Conservation (phyloP, 352 stramenopile species). For the Blastocystis hominis region DNA sequence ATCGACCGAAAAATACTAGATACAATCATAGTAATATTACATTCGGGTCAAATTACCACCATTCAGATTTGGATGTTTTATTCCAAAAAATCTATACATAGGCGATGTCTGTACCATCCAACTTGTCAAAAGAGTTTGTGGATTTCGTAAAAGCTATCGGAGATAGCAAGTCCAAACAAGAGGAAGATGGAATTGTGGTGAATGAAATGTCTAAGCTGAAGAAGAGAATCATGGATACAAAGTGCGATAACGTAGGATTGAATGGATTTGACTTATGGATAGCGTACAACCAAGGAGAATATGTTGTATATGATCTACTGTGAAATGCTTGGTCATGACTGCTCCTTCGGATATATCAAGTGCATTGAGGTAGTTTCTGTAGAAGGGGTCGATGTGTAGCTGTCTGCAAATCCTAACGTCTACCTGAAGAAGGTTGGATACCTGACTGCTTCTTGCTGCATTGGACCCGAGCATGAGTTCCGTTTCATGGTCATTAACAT, state of each 20-base stretch:
- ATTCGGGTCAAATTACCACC: slow-evolving; percentile 8
- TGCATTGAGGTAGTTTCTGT: slow-evolving; percentile 89
- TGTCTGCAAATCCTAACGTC: slow-evolving; percentile 49
- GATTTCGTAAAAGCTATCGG: slow-evolving; percentile 99
- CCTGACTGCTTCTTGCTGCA: slow-evolving; percentile 71
- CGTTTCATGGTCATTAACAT: slow-evolving; percentile 99
- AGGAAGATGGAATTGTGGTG: slow-evolving; percentile 97
- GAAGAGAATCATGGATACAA: slow-evolving; percentile 81
- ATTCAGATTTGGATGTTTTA: not conserved
- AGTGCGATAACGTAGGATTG: slow-evolving; percentile 32
- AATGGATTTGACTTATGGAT: not conserved
- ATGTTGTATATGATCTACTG: slow-evolving; percentile 98
- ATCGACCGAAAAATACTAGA: not conserved
- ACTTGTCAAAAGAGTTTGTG: slow-evolving; percentile 93
- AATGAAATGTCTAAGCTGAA: slow-evolving; percentile 87
- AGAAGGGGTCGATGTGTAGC: slow-evolving; percentile 85
- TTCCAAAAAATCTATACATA: slow-evolving; percentile 3
- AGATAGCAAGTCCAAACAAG: slow-evolving; percentile 99
- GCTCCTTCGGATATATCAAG: slow-evolving; percentile 96
- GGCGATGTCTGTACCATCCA: slow-evolving; percentile 54
- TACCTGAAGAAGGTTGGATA: slow-evolving; percentile 60
- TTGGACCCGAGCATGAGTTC: slow-evolving; percentile 96
- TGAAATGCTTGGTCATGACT: slow-evolving; percentile 99
- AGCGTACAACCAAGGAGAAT: slow-evolving; percentile 82
- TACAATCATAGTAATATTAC: not conserved